These are phyloP conservation scores for Clathrus columnatus DNA, from an alignment of 768 basidiomycete species.

Conservation along the genomic window DNA sequence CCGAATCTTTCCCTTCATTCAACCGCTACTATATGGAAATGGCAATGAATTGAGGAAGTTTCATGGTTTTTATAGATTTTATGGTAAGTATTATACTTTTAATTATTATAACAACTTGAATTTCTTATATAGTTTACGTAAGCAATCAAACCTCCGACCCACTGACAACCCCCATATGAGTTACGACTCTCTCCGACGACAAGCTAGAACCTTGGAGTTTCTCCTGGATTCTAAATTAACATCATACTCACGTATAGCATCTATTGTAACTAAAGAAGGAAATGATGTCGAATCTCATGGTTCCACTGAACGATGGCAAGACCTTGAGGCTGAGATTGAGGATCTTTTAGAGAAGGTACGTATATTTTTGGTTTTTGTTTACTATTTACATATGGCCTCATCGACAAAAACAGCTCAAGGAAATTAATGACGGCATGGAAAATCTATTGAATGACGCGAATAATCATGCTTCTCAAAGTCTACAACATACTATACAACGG, in stretches of 20 bases:
- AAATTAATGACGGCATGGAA: constrained; percentile 76
- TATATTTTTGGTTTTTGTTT: constrained; percentile 10
- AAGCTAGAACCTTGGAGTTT: constrained; percentile 89
- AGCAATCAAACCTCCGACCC: neutral
- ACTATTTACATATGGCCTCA: constrained; percentile 15
- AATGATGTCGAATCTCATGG: constrained; percentile 62
- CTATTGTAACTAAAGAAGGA: constrained; percentile 46
- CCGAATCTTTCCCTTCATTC: neutral
- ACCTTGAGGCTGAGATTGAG: constrained; percentile 80
- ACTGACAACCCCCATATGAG: constrained; percentile 37
- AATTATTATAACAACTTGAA: too few species aligned
- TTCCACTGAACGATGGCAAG: constrained; percentile 64
- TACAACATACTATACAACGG: constrained; percentile 82
- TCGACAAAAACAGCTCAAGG: constrained; percentile 52
- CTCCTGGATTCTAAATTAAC: constrained; percentile 88
- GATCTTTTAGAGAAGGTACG: constrained; percentile 78
- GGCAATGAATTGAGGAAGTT: neutral
- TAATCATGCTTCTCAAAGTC: constrained; percentile 65
- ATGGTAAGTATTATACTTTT: too few species aligned
- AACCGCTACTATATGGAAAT: neutral
- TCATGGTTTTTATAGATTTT: too few species aligned
- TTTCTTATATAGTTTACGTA: too few species aligned
- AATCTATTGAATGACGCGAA: constrained; percentile 59
- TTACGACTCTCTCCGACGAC: constrained; percentile 85
- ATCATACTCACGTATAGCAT: constrained; percentile 79